These are phyloP conservation scores for Neurospora sp. DNA, from an alignment of 495 filamentous ascomycete genomes.

Conservation along the genomic window DNA sequence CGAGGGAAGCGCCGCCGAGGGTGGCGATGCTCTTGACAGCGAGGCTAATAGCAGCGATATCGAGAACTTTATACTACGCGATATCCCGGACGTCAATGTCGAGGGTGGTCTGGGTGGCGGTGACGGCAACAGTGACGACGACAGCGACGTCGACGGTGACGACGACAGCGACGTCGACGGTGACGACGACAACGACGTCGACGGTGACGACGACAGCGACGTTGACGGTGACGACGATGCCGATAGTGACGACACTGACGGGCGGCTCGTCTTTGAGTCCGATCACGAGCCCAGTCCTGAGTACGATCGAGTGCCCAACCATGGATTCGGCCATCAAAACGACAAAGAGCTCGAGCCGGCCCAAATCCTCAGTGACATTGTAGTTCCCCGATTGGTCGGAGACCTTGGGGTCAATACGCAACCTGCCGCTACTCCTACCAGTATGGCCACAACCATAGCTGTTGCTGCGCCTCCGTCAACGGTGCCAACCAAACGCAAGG, in stretches of 20 bases:
- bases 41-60: not conserved
- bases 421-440: not conserved
- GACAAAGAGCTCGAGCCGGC: conserved; percentile 9
- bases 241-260: not conserved
- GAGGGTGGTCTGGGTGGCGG: not conserved
- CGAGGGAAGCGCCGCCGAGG: not conserved
- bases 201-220: not conserved
- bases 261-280: not conserved
- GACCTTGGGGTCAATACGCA: not conserved
- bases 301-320: not conserved
- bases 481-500: not conserved
- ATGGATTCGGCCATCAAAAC: not conserved
- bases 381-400: not conserved
- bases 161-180: not conserved
- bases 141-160: not conserved
- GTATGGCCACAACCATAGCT: not conserved
- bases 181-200: not conserved
- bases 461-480: not conserved
- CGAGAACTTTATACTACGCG: not conserved
- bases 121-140: not conserved
- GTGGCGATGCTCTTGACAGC: not conserved
- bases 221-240: not conserved
- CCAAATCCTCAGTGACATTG: conserved; percentile 12
- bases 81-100: not conserved
- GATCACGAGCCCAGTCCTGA: not conserved